Conservation (phyloP, 139 green algal genomes). For the Chloropicon primus region DNA sequence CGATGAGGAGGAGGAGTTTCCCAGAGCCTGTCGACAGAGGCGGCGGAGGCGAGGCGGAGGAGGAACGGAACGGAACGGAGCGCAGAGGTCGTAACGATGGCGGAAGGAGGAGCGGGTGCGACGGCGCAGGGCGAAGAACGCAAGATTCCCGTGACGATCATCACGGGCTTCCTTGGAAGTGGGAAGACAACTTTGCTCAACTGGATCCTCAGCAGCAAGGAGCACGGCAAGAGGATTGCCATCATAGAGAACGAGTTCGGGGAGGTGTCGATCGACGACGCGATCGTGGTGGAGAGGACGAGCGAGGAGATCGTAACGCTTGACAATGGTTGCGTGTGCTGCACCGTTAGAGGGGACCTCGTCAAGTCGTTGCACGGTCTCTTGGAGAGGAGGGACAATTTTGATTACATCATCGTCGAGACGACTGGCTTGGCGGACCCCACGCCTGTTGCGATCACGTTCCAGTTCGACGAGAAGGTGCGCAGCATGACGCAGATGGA, state of each 20-base stretch:
- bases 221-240: slow-evolving; percentile 79
- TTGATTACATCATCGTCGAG: slow-evolving; percentile 84
- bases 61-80: neutral
- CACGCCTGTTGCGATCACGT: neutral
- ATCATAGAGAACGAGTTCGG: slow-evolving; percentile 87
- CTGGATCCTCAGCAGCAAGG: slow-evolving; percentile 12
- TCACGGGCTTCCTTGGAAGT: slow-evolving; percentile 51
- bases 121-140: neutral
- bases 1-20: no score
- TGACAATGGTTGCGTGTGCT: slow-evolving; percentile 97
- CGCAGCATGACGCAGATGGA: slow-evolving; percentile 44
- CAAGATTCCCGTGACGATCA: slow-evolving; percentile 18
- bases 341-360: slow-evolving; percentile 84
- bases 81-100: neutral
- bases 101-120: neutral
- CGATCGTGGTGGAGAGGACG: slow-evolving; percentile 47
- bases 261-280: slow-evolving; percentile 60
- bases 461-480: slow-evolving; percentile 56
- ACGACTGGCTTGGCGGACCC: slow-evolving; percentile 36
- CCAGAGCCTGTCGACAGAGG: neutral
- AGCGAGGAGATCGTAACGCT: slow-evolving; percentile 83
- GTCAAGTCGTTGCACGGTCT: slow-evolving; percentile 51
- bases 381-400: slow-evolving; percentile 41
- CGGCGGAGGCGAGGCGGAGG: neutral
- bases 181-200: slow-evolving; percentile 55